Percentiles rank a stretch among this genome's conserved stretches.
Conservation (phyloP, 345 rosid species). For the Boechera retrofracta region DNA sequence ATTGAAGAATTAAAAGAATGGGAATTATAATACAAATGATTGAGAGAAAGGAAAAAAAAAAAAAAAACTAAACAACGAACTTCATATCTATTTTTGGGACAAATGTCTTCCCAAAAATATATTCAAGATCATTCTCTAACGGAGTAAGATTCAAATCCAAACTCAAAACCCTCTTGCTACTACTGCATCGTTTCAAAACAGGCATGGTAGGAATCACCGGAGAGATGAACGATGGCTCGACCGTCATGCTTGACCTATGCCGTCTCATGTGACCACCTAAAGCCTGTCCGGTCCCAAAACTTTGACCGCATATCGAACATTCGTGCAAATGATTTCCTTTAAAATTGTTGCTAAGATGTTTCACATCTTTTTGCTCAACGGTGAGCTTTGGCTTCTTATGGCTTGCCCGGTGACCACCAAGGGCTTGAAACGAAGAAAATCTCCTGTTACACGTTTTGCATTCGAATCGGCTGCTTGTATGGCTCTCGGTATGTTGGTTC, state of each 20-base stretch:
- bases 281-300: slow-evolving; percentile 72
- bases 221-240: slow-evolving; percentile 28
- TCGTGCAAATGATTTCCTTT: slow-evolving; percentile 48
- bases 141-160: slow-evolving; percentile 83
- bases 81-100: slow-evolving; percentile 60
- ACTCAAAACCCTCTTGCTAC: slow-evolving; percentile 56
- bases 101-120: slow-evolving; percentile 56
- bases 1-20: slow-evolving; percentile 36
- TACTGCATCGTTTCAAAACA: slow-evolving; percentile 58
- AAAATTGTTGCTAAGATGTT: slow-evolving; percentile 11
- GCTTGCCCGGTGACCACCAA: slow-evolving; percentile 83
- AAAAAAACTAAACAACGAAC: slow-evolving; percentile 28
- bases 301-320: slow-evolving; percentile 67
- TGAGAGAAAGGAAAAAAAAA: slow-evolving; percentile 3
- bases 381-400: slow-evolving; percentile 58
- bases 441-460: slow-evolving; percentile 73
- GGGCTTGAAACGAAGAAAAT: slow-evolving; percentile 76
- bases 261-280: slow-evolving; percentile 84
- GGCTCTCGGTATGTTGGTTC: slow-evolving; percentile 22
- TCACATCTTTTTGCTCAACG: slow-evolving; percentile 36
- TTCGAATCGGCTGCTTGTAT: slow-evolving; percentile 45
- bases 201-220: slow-evolving; percentile 45
- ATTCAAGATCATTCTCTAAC: slow-evolving; percentile 72
- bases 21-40: slow-evolving; percentile 18
- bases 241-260: slow-evolving; percentile 48